Conservation (phyloP, 228 moss, liverwort and hornwort genomes). For the Sphagnum fallax region DNA sequence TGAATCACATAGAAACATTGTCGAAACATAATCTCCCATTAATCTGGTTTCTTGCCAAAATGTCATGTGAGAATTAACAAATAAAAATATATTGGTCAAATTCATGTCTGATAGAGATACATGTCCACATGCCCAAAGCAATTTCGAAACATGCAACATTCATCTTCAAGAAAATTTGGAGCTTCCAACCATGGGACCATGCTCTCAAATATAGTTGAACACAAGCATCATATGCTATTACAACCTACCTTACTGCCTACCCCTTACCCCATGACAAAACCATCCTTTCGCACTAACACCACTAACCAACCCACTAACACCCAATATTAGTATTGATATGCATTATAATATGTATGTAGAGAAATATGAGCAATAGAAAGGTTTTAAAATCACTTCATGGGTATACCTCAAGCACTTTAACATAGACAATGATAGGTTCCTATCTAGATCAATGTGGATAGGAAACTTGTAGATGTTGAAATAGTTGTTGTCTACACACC, state of each 20-base stretch:
- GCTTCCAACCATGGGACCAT: slow-evolving; percentile 94
- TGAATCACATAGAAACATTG: background rate
- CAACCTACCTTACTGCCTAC: slow-evolving; percentile 84
- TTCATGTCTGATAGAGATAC: background rate
- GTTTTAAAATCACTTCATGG: too few relatives aligned
- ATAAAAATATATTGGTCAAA: background rate
- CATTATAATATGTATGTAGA: too few relatives aligned
- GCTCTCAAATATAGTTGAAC: slow-evolving; percentile 89
- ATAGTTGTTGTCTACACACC: too few relatives aligned
- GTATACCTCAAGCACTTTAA: too few relatives aligned
- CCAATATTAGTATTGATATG: too few relatives aligned
- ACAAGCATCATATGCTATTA: slow-evolving; percentile 95
- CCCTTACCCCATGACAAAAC: slow-evolving; percentile 35
- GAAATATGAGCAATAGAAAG: too few relatives aligned
- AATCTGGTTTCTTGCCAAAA: background rate
- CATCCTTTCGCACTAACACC: background rate
- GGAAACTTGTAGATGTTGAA: too few relatives aligned
- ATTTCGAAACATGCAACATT: slow-evolving; percentile 77
- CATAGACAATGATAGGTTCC: too few relatives aligned
- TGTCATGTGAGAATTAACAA: background rate
- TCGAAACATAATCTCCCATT: background rate
- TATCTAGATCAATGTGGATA: too few relatives aligned
- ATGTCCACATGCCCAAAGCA: slow-evolving; percentile 60
- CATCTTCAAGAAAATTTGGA: slow-evolving; percentile 87
- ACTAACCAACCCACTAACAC: too few relatives aligned